Percentiles rank a stretch among this genome's conserved stretches.
Conservation (phyloP, 805 yeast genomes). For the Hanseniaspora thailandica region DNA sequence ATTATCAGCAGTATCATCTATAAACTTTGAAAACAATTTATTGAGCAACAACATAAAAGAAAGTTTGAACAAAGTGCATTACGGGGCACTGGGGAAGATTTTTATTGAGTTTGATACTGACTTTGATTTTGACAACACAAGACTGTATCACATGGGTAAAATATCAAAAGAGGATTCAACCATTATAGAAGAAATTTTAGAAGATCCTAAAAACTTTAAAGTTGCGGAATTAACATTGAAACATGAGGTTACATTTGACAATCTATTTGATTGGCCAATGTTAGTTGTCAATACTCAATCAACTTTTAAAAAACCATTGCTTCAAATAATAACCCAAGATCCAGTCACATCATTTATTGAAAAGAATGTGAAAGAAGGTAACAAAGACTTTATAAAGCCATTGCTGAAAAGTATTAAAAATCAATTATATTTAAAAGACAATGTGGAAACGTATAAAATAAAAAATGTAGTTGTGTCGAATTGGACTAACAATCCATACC, state of each 20-base stretch:
- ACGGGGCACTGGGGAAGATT: conserved; percentile 64
- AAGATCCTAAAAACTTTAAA: background rate
- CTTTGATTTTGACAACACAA: conserved; percentile 47
- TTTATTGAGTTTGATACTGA: conserved; percentile 50
- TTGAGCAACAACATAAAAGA: conserved; percentile 37
- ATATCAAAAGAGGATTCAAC: background rate
- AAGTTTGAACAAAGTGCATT: conserved; percentile 40
- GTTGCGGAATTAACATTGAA: conserved; percentile 15
- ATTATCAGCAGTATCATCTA: conserved; percentile 33
- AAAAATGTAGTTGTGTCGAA: conserved; percentile 40
- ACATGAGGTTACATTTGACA: conserved; percentile 9
- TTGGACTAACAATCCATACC: conserved; percentile 73
- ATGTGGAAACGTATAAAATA: conserved; percentile 30
- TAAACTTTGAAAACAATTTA: conserved; percentile 44
- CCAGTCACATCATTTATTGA: conserved; percentile 56
- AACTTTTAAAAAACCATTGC: conserved; percentile 38
- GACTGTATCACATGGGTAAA: conserved; percentile 12
- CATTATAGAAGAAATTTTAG: background rate
- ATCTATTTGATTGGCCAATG: conserved; percentile 39
- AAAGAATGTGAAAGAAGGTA: conserved; percentile 31
- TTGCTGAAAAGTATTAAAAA: conserved; percentile 18
- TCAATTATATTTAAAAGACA: conserved; percentile 13
- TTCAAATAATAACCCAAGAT: conserved; percentile 59
- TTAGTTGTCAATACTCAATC: conserved; percentile 49
- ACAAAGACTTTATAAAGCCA: conserved; percentile 38